Conservation (phyloP, 75 land plant species). For the Chamaecyparis obtusa region DNA sequence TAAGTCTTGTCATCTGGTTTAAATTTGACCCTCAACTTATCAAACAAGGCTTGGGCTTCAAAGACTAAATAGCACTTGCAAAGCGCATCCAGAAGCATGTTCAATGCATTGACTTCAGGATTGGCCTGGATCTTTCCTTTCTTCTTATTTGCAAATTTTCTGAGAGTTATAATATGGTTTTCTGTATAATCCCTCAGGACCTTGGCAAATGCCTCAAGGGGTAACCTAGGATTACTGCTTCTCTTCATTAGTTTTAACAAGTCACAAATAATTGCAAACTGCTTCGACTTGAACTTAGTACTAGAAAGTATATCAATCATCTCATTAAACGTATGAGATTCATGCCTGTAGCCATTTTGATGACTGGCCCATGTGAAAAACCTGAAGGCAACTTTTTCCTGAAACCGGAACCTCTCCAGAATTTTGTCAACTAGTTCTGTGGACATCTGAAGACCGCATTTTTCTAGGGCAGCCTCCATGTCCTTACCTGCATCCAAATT, state of each 20-base stretch:
- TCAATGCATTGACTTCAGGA: constrained; percentile 61
- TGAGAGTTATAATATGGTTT: constrained; percentile 39
- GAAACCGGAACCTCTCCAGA: constrained; percentile 37
- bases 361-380: constrained; percentile 70
- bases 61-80: constrained; percentile 66
- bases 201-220: constrained; percentile 33
- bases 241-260: constrained; percentile 64
- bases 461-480: constrained; percentile 49
- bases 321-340: constrained; percentile 27
- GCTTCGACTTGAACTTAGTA: constrained; percentile 51
- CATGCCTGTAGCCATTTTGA: constrained; percentile 48
- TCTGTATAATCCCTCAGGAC: constrained; percentile 53
- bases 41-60: constrained; percentile 48
- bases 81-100: constrained; percentile 55
- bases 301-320: constrained; percentile 67
- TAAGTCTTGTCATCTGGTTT: constrained; percentile 50
- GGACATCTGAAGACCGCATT: constrained; percentile 19
- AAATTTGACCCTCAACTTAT: constrained; percentile 35
- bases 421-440: constrained; percentile 42
- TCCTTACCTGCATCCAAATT: constrained; percentile 16
- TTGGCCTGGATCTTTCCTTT: constrained; percentile 41
- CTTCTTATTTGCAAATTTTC: constrained; percentile 60
- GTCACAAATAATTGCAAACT: constrained; percentile 59
- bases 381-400: constrained; percentile 61
- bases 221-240: constrained; percentile 28